Evolutionary conservation across 2,329 filamentous ascomycete genomes (phyloP), one percentile per base, ranked within the genome.

Genomic region (Colletotrichum sp.): DNA sequence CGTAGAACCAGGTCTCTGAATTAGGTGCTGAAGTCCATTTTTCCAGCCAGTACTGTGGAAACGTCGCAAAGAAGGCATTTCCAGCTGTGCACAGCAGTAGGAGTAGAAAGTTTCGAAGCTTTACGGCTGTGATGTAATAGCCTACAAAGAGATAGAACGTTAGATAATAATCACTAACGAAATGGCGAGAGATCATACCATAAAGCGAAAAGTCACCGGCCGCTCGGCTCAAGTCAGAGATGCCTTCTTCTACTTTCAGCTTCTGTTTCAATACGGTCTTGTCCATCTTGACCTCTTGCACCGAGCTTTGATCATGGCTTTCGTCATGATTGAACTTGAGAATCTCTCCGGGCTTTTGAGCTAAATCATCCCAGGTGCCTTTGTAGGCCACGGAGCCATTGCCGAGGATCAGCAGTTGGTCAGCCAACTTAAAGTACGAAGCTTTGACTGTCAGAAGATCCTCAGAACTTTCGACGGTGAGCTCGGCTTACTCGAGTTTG

Each of bases 31-130:
- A 76, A 2, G 72, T 72, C 77, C 77, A 78, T 7, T 63, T 49
- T 10, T 73, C 67, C 5, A 78, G 21, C 76, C 59, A 78, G 32
- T 77, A 71, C 9, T 74, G 77, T 4, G 69, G 69, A 5, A 76
- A 69, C 2, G 74, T 77, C 4, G 76, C 16, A 8, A 68, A 77
- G 16, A 67, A 32, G 1, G 69, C 71, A n/a, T 66, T 74, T 4
- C 18, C 67, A 7, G 55, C 34, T 7, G 62, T 71, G 44, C 76
- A 78, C 10, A 52, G 60, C 49, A 60, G 69, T 59, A 66, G 77
- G n/a, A 70, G 6, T 3, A 70, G n/a, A 13, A 76, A 26, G 18
- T 76, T 74, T 1, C 44, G 26, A 10, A 62, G 6, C n/a, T 55
- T 62, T 2, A 68, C 62, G 5, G 72, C 69, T n/a, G 24, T 26